Evolutionary conservation across 2,329 filamentous ascomycete genomes (phyloP), one percentile per base, ranked within the genome.

Genomic region (Xylaria sp.): DNA sequence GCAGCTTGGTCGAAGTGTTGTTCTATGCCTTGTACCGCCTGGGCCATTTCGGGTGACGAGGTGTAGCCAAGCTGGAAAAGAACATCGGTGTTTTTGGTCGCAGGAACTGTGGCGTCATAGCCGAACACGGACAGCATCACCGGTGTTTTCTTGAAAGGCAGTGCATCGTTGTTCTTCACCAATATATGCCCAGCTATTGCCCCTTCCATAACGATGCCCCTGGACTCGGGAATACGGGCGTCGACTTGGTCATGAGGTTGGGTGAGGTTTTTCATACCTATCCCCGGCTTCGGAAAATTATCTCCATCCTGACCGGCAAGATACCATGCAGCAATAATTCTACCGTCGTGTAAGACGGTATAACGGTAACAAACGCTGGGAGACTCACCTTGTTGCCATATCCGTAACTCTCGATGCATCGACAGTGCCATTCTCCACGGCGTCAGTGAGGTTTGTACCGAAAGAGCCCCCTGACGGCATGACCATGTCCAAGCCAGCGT

Each of bases 341-440:
- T 87, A 32, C 79, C 81, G 76, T 79, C 68, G 79, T 86, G 34
- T 71, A 84, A 84, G 62, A 87, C 68, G 12, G 4, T 24, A 32
- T 19, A 32, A 32, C 9, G n/a, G 12, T 3, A 36, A 34, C 1
- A 19, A 51, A 84, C 75, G 67, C 81, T 75, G 34, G 88, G 82
- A 61, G 86, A 79, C 67, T 69, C 88, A 83, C 70, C 93, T 89
- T 9, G 90, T 91, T 0, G 88, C 91, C 89, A 95, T 95, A 78
- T 97, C 93, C 63, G 92, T 90, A 1, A 97, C 76, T 30, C 93
- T 86, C 76, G 85, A 89, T 72, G 90, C 88, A 0, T 87, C 87
- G 8, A 97, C 82, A 0, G 91, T 92, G 3, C 93, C 92, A 74
- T 96, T 96, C 34, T 87, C 81, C n/a, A 97, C 88, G 0, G 92